Percentiles rank a stretch among this genome's conserved stretches.
These are phyloP conservation scores for Eucalyptus shirleyi DNA, from an alignment of 345 rosid species.

Conservation along the genomic window DNA sequence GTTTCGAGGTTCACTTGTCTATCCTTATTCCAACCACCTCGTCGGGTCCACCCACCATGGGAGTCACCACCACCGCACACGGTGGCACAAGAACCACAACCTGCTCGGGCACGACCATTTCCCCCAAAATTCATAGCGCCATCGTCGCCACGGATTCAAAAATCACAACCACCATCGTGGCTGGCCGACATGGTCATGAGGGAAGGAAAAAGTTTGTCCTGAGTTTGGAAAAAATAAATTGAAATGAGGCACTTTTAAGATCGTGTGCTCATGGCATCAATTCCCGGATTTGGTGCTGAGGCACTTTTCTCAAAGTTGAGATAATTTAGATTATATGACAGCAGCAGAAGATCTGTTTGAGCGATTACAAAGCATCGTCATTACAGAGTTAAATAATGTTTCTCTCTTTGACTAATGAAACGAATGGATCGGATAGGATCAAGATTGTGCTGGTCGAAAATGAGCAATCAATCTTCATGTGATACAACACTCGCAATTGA, in stretches of 20 bases:
- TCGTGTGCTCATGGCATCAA: not conserved
- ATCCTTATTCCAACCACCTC: not conserved
- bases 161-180: not conserved
- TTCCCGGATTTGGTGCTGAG: not conserved
- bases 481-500: not conserved
- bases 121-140: not conserved
- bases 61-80: not conserved
- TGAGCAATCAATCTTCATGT: not conserved
- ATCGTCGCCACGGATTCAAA: not conserved
- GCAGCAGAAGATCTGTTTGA: not conserved
- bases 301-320: not conserved
- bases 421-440: not conserved
- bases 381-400: not conserved
- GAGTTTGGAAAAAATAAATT: not conserved
- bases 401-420: not conserved
- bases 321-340: not conserved
- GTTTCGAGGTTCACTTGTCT: not conserved
- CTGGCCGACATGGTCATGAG: not conserved
- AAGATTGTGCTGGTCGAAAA: not conserved
- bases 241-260: not conserved
- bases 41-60: not conserved
- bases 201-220: not conserved
- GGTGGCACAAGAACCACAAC: not conserved
- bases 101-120: not conserved
- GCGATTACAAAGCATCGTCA: not conserved